Base-by-base conservation (phyloP, 768 basidiomycete genomes). In the Arthromyces matolae region DNA sequence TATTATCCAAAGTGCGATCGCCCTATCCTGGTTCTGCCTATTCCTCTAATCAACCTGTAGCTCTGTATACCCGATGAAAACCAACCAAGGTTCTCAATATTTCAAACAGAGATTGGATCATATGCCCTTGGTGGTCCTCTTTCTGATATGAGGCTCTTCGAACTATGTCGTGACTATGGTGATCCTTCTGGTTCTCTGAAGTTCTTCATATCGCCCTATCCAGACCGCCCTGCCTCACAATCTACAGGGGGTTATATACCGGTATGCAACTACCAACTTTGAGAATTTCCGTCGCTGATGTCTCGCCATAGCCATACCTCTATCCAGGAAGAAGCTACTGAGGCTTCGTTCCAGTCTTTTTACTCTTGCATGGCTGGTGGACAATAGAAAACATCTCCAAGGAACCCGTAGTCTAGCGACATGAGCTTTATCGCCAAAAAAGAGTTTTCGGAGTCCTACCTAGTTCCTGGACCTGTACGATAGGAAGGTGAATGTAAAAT, bases 131-230 rank as follows among this genome's bases (percentile, higher is more conserved):
- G 72, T 49, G 62, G 57, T 18, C 66, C 74, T 5, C 59, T 78
- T 40, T 66, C 64, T 41, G 70, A 78, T 53, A 53, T 61, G 13
- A 57, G 62, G 24, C 60, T 78, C 22, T 75, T 70, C 51, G 58
- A 66, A 29, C 55, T 74, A 10, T 78, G 76, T 57, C 67, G 60
- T 23, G 67, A 72, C 51, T 69, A 63, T 35, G 76, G 76, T 5
- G 73, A 76, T 50, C 62, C 73, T 10, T 69, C 74, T 36, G 76
- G 74, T 6, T 73, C 71, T 10, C 66, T 78, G n/a, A 76, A 73
- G 53, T 73, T 78, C 58, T 76, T 76, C 54, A 71, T 76, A 32
- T 76, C 75, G 9, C 70, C 73, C 1, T 70, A 66, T 8, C 72
- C 73, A 18, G 69, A 77, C 52, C 64, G 70, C 32, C 71, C 72